Conservation (phyloP, 176 grass and related monocot genomes). For the Pharus latifolius region DNA sequence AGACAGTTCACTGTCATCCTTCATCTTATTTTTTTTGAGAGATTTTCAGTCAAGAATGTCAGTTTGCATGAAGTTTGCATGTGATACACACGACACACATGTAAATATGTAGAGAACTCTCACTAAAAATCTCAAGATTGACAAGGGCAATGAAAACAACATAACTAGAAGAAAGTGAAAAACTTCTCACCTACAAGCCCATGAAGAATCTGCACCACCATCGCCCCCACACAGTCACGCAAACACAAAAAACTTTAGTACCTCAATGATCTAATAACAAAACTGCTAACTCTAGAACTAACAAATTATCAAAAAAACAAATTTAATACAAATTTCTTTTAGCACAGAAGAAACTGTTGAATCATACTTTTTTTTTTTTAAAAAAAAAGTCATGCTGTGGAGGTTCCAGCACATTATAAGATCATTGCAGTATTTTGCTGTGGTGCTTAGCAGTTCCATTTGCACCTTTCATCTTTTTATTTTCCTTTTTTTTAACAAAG, state of each 20-base stretch:
- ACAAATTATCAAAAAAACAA: neutral
- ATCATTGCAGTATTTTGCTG: neutral
- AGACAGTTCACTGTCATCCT: neutral
- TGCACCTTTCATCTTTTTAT: too few species aligned
- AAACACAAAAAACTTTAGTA: slow-evolving; percentile 20
- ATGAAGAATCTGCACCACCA: slow-evolving; percentile 30
- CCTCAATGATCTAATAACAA: neutral
- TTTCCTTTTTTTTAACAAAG: neutral
- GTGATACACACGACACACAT: neutral
- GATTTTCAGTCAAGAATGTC: neutral
- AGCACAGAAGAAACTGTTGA: neutral
- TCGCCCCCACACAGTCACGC: neutral
- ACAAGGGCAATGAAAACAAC: neutral
- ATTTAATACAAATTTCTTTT: neutral
- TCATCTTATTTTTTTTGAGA: neutral
- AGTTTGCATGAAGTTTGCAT: neutral
- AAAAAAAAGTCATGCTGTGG: too few species aligned
- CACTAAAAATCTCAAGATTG: neutral
- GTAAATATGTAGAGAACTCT: too few species aligned
- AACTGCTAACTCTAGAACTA: neutral
- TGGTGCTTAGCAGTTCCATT: neutral
- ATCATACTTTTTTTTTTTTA: too few species aligned
- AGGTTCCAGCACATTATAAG: too few species aligned
- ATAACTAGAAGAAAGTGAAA: neutral
- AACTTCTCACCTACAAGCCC: slow-evolving; percentile 22